Percentiles rank a stretch among this genome's conserved stretches.
Conservation (phyloP, 2,329 filamentous ascomycete species). For the Grosmannia serpens region DNA sequence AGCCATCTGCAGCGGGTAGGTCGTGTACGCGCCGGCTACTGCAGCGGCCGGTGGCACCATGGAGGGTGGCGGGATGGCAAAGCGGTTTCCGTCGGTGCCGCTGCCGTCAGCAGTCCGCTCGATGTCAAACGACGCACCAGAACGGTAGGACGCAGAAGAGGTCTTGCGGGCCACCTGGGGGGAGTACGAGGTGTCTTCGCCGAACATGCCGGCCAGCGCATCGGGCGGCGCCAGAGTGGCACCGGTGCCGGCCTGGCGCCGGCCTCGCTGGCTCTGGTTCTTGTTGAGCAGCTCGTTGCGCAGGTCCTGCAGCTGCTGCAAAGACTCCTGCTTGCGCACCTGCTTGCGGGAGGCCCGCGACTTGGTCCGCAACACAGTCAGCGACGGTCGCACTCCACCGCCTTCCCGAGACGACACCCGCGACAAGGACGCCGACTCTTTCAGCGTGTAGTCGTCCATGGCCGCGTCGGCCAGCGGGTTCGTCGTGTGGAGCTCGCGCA, state of each 20-base stretch:
- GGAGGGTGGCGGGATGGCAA: neutral
- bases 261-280: constrained; percentile 35
- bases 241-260: constrained; percentile 36
- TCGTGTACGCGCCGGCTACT: neutral
- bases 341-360: neutral
- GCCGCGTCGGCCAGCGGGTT: constrained; percentile 20
- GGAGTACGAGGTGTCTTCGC: neutral
- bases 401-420: constrained; percentile 1
- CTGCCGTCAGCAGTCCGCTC: constrained; percentile 18
- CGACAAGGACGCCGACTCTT: constrained; percentile 6
- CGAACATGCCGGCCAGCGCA: neutral
- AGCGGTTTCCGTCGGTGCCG: constrained; percentile 1
- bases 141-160: constrained; percentile 19
- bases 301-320: constrained; percentile 15
- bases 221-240: neutral
- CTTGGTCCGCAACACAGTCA: neutral
- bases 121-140: constrained; percentile 26
- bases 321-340: neutral
- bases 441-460: constrained; percentile 23
- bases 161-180: constrained; percentile 15
- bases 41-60: neutral
- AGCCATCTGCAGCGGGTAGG: neutral
- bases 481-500: constrained; percentile 31
- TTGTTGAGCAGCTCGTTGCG: constrained; percentile 14
- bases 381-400: constrained; percentile 13